Conservation (phyloP, 371 early-diverging fungal species). For the Blakeslea trispora region DNA sequence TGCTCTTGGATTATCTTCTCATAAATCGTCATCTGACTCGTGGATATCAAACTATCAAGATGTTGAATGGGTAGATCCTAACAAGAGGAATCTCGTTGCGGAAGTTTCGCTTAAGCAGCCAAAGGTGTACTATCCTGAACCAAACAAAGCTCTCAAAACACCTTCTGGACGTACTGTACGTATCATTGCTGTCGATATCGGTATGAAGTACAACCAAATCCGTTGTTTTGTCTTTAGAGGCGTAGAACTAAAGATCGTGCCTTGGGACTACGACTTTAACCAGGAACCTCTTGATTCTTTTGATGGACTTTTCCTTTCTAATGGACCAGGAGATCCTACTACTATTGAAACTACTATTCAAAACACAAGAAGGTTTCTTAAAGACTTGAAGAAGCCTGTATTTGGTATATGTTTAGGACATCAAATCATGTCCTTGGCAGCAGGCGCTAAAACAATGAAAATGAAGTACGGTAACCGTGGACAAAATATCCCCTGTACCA, state of each 20-base stretch:
- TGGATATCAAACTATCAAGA: constrained; percentile 76
- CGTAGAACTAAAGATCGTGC: constrained; percentile 91
- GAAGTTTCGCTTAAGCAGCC: constrained; percentile 87
- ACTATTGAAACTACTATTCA: constrained; percentile 75
- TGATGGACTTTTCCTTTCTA: constrained; percentile 94
- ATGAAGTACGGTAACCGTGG: constrained; percentile 99
- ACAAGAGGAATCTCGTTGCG: constrained; percentile 88
- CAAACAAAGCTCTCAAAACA: constrained; percentile 60
- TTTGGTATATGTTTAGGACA: constrained; percentile 99
- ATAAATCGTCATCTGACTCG: constrained; percentile 32
- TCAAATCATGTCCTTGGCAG: constrained; percentile 91
- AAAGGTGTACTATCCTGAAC: constrained; percentile 72
- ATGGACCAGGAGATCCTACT: constrained; percentile 98
- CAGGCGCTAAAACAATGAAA: constrained; percentile 92
- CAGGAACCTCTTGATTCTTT: constrained; percentile 68
- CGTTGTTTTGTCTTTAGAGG: constrained; percentile 94
- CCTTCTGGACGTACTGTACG: constrained; percentile 80
- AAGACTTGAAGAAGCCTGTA: constrained; percentile 80
- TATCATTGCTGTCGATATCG: constrained; percentile 93
- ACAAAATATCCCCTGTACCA: constrained; percentile 97
- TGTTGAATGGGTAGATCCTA: constrained; percentile 91
- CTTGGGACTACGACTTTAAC: constrained; percentile 93
- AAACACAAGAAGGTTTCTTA: constrained; percentile 65
- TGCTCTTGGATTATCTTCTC: constrained; percentile 35
- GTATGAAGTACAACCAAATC: constrained; percentile 98